Evolutionary conservation across 2,329 filamentous ascomycete species (phyloP), one percentile per base, ranked within the genome.

Genomic region (Colletotrichum falcatum): DNA sequence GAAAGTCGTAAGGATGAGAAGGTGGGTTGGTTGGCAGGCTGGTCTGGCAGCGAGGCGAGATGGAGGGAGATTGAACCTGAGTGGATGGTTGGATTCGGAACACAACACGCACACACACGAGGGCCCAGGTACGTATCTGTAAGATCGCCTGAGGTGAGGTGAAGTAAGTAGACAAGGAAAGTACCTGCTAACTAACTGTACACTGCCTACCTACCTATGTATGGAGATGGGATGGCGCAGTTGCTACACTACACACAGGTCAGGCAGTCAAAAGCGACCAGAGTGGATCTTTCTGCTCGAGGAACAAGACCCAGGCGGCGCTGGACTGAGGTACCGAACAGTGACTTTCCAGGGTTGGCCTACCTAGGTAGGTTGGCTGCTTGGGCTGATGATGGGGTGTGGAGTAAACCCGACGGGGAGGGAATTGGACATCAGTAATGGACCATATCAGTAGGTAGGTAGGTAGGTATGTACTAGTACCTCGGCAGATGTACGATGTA

Each of bases 341-440:
- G 44, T 28, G 30, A 61, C 59, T 39, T 39, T 46, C 59, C 42
- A 46, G 23, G 23, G n/a, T 61, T 61, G 30, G 59, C 23, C 33
- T n/a, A n/a, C n/a, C n/a, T n/a, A n/a, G n/a, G n/a, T n/a, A n/a
- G n/a, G n/a, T n/a, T n/a, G n/a, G n/a, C n/a, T n/a, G n/a, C n/a
- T 62, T 62, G 60, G 48, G 60, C 60, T 18, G 60, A 61, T 26
- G 59, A 61, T 61, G 60, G 20, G 53, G 48, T 67, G 64, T 68
- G 67, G 67, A 67, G 67, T 59, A 51, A 35, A 67, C 23, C 64
- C 58, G 64, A 62, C 67, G 51, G 64, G 63, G 26, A n/a, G 14
- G 30, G 30, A 37, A 20, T 23, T 55, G n/a, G 20, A 28, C 30
- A 16, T 54, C 30, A 12, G 33, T 54, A 30, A 54, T 54, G 26